Evolutionary conservation across 345 rosid genomes (phyloP).

Genomic region (Aquilaria yunnanensis): DNA sequence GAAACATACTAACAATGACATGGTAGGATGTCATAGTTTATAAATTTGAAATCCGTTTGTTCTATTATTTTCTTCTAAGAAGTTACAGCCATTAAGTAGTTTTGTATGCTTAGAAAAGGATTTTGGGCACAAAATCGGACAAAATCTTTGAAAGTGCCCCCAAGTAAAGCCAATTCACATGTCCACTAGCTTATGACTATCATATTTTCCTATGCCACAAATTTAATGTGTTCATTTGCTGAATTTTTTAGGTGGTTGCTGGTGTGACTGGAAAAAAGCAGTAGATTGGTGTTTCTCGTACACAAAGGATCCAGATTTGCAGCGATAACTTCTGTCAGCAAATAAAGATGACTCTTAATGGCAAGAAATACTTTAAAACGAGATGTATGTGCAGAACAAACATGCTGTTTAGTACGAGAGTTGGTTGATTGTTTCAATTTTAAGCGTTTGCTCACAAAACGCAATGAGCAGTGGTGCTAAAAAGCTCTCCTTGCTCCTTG

Average conservation of each 20-base stretch:
- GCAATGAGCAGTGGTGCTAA: neutral
- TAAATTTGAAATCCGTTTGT: no score
- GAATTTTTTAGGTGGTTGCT: slow-evolving; percentile 58
- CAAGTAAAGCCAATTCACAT: no score
- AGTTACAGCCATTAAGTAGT: no score
- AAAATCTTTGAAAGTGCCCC: no score
- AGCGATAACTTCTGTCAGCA: slow-evolving; percentile 12
- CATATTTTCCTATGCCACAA: no score
- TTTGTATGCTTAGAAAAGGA: no score
- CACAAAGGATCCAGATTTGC: slow-evolving; percentile 6
- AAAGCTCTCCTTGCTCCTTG: neutral
- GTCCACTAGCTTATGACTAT: no score
- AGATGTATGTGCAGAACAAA: slow-evolving; percentile 1
- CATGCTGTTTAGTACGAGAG: slow-evolving; percentile 12
- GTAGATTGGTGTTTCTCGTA: slow-evolving; percentile 19
- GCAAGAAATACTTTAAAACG: neutral
- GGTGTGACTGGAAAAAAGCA: slow-evolving; percentile 81
- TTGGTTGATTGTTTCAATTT: slow-evolving; percentile 1
- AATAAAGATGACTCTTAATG: slow-evolving; percentile 36
- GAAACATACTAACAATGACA: no score
- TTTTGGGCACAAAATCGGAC: no score
- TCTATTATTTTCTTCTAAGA: no score
- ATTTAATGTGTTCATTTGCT: slow-evolving; percentile 6
- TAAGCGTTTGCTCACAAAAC: neutral
- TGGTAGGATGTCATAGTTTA: no score